Percentiles rank a stretch among this genome's conserved stretches.
Evolutionary conservation across 345 rosid species (phyloP).

Genomic region (Camelina hispida): DNA sequence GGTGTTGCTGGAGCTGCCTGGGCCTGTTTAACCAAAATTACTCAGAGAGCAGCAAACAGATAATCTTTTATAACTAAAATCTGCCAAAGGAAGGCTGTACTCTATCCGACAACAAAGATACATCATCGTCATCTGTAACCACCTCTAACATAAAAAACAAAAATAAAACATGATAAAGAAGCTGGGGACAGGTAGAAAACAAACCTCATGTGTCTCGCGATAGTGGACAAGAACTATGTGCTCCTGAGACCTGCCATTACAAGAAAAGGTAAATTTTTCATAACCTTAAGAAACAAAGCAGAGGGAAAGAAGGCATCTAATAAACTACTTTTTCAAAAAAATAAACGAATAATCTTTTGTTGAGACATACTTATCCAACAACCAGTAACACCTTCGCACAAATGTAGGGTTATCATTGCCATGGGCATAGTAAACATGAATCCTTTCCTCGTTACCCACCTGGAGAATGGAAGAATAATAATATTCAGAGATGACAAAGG

Average conservation of each 20-base stretch:
- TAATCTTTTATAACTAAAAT: constrained; percentile 30
- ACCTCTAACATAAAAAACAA: neutral
- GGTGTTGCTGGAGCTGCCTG: constrained; percentile 88
- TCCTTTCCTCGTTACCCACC: constrained; percentile 98
- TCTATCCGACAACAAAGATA: constrained; percentile 6
- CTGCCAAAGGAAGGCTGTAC: constrained; percentile 28
- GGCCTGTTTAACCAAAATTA: constrained; percentile 46
- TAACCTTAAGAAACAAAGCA: constrained; percentile 18
- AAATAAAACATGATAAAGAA: constrained; percentile 20
- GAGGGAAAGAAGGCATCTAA: neutral
- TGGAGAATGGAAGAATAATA: constrained; percentile 35
- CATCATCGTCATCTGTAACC: constrained; percentile 19
- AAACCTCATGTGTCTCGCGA: constrained; percentile 94
- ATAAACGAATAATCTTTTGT: constrained; percentile 9
- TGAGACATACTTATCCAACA: constrained; percentile 88
- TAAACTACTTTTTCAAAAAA: neutral
- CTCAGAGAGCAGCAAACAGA: constrained; percentile 20
- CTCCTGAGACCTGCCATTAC: constrained; percentile 66
- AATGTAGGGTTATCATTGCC: constrained; percentile 89
- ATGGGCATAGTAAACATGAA: constrained; percentile 99
- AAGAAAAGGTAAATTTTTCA: constrained; percentile 16
- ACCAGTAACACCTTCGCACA: constrained; percentile 99
- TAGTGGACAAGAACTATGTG: constrained; percentile 98
- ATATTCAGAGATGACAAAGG: constrained; percentile 4
- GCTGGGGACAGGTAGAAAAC: constrained; percentile 41